A percentile compares a stretch with the other conserved stretches of the same genome.
phyloP scores from a whole-genome alignment of 2,329 filamentous ascomycete genomes.

The Fusarium sambucinum region DNA sequence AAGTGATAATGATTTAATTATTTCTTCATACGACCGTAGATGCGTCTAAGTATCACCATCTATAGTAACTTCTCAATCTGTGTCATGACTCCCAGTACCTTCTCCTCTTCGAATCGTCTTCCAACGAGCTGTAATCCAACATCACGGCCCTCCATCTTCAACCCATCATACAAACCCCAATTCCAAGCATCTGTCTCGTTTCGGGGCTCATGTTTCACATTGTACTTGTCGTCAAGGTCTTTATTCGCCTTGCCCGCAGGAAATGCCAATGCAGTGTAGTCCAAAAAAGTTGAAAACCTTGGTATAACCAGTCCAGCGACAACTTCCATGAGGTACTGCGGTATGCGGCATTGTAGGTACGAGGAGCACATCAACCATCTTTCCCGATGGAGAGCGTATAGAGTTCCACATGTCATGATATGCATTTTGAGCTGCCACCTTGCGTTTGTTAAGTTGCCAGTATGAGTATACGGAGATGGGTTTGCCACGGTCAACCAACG shows the following conservation, averaged over 20 bases:
- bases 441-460: conserved; percentile 8
- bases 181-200: conserved; percentile 4
- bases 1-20: too few species aligned
- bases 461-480: not conserved
- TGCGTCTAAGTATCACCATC: too few species aligned
- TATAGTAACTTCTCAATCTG: not conserved
- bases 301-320: conserved; percentile 1
- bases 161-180: not conserved
- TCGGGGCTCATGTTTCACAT: not conserved
- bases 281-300: not conserved
- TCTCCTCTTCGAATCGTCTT: not conserved
- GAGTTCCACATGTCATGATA: not conserved
- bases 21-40: too few species aligned
- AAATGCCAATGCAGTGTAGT: conserved; percentile 3
- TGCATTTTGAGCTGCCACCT: not conserved
- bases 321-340: not conserved
- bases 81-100: not conserved
- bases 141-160: not conserved
- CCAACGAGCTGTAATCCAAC: conserved; percentile 9
- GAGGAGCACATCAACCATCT: not conserved
- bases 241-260: not conserved
- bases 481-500: not conserved
- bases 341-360: not conserved
- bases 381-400: not conserved
- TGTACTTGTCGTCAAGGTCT: not conserved